Conservation (phyloP, 164 flowering plant genomes). For the Sextonia rubra region DNA sequence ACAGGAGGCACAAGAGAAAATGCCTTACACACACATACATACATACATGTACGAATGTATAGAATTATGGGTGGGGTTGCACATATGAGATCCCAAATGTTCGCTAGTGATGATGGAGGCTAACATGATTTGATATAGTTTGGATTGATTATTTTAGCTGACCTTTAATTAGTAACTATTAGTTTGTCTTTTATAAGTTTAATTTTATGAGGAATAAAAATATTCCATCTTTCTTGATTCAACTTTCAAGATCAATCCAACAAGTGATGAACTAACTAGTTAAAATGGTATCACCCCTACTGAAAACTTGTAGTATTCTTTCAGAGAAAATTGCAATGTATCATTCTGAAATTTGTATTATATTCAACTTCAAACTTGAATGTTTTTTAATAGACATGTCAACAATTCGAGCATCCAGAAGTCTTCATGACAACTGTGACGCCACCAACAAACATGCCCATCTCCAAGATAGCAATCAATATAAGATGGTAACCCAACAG, state of each 20-base stretch:
- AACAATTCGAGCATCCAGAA: not conserved
- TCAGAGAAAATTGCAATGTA: not conserved
- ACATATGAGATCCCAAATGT: no score
- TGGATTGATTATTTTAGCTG: no score
- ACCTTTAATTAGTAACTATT: not conserved
- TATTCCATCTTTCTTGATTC: not conserved
- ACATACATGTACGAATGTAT: no score
- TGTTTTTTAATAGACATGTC: not conserved
- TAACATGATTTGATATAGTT: no score
- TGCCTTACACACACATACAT: no score
- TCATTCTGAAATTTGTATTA: no score
- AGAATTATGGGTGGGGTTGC: no score
- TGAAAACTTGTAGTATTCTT: not conserved
- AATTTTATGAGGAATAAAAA: not conserved
- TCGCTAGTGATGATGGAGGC: no score
- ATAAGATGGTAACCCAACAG: no score
- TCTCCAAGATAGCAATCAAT: not conserved
- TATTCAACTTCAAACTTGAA: no score
- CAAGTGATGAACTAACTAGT: not conserved
- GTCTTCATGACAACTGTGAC: not conserved
- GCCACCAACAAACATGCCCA: not conserved
- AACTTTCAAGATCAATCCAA: not conserved
- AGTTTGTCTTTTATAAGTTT: not conserved
- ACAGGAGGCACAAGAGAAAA: no score
- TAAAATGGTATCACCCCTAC: not conserved